Base-by-base conservation (phyloP, 73 alveolate genomes). In the Symbiodinium pilosum region DNA sequence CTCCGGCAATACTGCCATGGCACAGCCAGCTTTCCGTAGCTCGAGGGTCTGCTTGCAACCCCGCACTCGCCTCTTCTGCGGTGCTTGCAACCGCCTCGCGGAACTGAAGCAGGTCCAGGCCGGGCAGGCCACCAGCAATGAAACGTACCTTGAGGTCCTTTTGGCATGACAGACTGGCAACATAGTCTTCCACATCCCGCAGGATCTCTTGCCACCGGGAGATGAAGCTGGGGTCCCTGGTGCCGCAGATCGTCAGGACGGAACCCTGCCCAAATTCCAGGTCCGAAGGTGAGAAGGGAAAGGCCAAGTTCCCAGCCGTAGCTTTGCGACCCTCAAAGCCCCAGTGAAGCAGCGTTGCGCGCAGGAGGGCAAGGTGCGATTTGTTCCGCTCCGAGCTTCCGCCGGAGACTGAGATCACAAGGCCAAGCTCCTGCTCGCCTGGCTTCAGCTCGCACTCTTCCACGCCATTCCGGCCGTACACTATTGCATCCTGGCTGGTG, bases 231-330 rank as follows among this genome's bases (percentile, higher is more conserved):
- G 92, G 92, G 38, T 84, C 92, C 9, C 92, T 52, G 9, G 92
- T 84, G 73, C 92, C 92, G 5, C 92, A 84, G 18, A 84, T 24
- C 0, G 92, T 84, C 43, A 84, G 92, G n/a, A 84, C 40, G 0
- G 75, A 71, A 24, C 42, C 91, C 18, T 83, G 40, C 26, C 85
- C 92, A 38, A 43, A 43, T 30, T 43, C 43, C 9, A 42, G 92
- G 64, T 84, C 92, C n/a, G 92, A 84, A 2, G 92, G 92, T 18
- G 92, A 84, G 75, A 84, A 84, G 12, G 92, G 92, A 28, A 84
- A 84, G 3, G 92, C 92, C 71, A 84, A 43, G 64, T 84, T 84
- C 40, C 92, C 92, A 43, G 92, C 92, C 38, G 92, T 84, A n/a
- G 92, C 73, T 38, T 44, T 84, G 36, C 92, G 56, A 24, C 92